phyloP scores from a whole-genome alignment of 2,329 filamentous ascomycete species.

The Dendryphion nanum region DNA sequence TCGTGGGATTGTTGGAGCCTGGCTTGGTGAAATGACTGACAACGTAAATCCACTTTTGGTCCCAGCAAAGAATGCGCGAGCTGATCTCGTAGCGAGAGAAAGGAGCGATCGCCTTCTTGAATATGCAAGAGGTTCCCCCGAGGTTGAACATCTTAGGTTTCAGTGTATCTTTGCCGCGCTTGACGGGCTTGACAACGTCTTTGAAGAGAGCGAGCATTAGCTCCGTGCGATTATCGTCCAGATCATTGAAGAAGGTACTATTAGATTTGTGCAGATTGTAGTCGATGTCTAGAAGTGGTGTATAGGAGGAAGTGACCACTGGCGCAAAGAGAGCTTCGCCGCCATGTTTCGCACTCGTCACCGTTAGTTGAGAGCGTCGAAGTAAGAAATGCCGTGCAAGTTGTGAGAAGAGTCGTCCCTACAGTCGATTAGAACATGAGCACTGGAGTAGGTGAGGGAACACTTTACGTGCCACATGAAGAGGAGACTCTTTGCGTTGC shows the following conservation, averaged over 20 bases:
- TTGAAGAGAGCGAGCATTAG: constrained; percentile 58
- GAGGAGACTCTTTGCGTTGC: constrained; percentile 14
- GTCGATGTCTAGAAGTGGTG: constrained; percentile 72
- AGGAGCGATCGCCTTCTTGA: constrained; percentile 41
- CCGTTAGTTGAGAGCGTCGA: constrained; percentile 16
- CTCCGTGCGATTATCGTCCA: constrained; percentile 76
- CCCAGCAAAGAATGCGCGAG: constrained; percentile 42
- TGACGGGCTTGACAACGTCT: constrained; percentile 30
- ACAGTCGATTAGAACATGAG: background rate
- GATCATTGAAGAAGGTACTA: constrained; percentile 77
- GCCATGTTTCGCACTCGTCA: constrained; percentile 7
- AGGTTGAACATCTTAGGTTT: constrained; percentile 46
- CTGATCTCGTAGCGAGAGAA: constrained; percentile 39
- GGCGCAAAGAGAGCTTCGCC: constrained; percentile 59
- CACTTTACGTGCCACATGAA: constrained; percentile 15
- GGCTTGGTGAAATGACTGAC: constrained; percentile 41
- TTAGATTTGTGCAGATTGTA: constrained; percentile 78
- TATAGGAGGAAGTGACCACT: constrained; percentile 61
- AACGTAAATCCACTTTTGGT: constrained; percentile 44
- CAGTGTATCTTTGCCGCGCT: constrained; percentile 4
- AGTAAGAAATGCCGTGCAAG: constrained; percentile 13
- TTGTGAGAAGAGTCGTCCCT: constrained; percentile 13
- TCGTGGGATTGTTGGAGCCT: constrained; percentile 15
- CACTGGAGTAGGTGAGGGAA: background rate
- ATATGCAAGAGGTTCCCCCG: constrained; percentile 41